phyloP scores from a whole-genome alignment of 768 basidiomycete genomes.

The Clathrus columnatus region DNA sequence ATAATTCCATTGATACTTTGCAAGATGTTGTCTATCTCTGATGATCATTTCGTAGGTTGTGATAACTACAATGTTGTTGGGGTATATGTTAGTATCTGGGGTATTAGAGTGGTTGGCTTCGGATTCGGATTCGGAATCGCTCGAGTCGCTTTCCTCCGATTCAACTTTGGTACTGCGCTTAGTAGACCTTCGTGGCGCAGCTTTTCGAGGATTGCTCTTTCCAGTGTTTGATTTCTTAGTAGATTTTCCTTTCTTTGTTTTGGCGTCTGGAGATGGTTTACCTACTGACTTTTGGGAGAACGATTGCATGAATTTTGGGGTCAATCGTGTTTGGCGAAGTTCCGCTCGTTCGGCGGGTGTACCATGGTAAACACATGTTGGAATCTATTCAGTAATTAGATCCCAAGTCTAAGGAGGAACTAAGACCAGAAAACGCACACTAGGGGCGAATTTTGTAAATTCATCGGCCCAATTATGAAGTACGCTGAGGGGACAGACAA shows the following conservation, averaged over 20 bases:
- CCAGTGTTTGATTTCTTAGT: conserved; percentile 8
- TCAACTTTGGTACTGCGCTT: conserved; percentile 10
- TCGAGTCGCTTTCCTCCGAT: conserved; percentile 13
- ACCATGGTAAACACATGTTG: conserved; percentile 89
- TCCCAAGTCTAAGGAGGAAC: neutral
- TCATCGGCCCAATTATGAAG: conserved; percentile 87
- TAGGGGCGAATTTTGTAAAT: conserved; percentile 75
- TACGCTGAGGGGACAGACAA: conserved; percentile 91
- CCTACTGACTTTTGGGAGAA: conserved; percentile 2
- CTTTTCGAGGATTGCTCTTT: neutral
- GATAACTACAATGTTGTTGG: conserved; percentile 27
- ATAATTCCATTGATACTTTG: conserved; percentile 72
- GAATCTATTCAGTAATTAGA: conserved; percentile 43
- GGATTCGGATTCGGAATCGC: conserved; percentile 18
- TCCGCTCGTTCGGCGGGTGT: conserved; percentile 71
- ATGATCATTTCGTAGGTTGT: conserved; percentile 95
- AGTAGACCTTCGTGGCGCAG: neutral
- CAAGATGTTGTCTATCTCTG: conserved; percentile 60
- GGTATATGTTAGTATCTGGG: conserved; percentile 31
- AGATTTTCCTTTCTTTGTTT: conserved; percentile 1
- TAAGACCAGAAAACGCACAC: conserved; percentile 33
- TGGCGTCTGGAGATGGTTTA: neutral
- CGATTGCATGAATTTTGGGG: conserved; percentile 2
- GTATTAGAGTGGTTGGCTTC: conserved; percentile 47
- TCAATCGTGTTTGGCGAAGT: conserved; percentile 57